Base-by-base conservation (phyloP, 495 filamentous ascomycete genomes). In the Evansstolkia leycettana region DNA sequence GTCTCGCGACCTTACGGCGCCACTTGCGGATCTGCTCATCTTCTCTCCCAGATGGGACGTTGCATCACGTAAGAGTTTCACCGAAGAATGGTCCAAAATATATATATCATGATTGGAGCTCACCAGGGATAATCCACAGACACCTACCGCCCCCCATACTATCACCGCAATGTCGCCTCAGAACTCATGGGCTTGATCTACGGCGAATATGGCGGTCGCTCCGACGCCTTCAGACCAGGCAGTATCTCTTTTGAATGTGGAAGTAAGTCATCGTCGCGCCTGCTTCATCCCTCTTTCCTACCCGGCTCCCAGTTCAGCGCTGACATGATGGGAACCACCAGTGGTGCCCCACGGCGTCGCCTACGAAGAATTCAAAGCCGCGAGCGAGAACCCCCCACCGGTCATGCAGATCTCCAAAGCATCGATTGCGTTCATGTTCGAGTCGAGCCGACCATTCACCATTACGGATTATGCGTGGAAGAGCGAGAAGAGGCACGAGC, bases 311-410 rank as follows among this genome's bases (percentile, higher is more conserved):
- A n/a, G n/a, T n/a, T n/a, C n/a, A n/a, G n/a, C n/a, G n/a, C n/a
- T n/a, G n/a, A n/a, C n/a, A n/a, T n/a, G n/a, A n/a, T n/a, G n/a
- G n/a, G n/a, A n/a, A n/a, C n/a, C n/a, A n/a, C 8, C 24, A 58
- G 55, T 73, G 61, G 64, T 70, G 2, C 70, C 70, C 8, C 71
- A 78, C 37, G 72, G 72, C 10, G 64, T 72, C 11, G 75, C 67
- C 11, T 78, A 76, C 18, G 75, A 77, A 31, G 72, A 80, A 55
- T 80, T 75, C 38, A 76, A 76, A 24, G 69, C 69, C 2, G 73
- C 72, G 7, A 70, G 75, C 20, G 59, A 59, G 7, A 41, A 42
- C 14, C 28, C 41, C 3, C 64, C 62, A 2, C 65, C 65, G 0
- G 60, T 52, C 17, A 65, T 60, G 60, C 56, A 57, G 14, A 71